phyloP scores from a whole-genome alignment of 2,329 filamentous ascomycete genomes.

The Aspergillus brunneoviolaceus region DNA sequence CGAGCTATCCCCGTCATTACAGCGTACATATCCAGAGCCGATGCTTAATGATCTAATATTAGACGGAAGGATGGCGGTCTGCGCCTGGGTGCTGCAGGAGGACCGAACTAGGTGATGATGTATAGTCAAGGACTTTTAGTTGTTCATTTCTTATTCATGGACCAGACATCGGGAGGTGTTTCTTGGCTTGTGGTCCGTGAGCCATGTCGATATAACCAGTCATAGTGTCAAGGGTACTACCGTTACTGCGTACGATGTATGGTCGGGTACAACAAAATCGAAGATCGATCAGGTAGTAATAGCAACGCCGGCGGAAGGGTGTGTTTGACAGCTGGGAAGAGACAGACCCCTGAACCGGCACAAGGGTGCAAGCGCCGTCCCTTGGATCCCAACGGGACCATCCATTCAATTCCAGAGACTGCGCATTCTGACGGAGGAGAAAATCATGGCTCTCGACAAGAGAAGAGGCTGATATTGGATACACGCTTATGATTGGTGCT shows the following conservation, averaged over 20 bases:
- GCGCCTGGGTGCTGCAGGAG: not conserved
- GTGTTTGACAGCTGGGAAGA: no score
- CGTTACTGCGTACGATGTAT: no score
- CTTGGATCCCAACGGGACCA: slow-evolving; percentile 2
- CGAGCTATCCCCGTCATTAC: not conserved
- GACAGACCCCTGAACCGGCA: not conserved
- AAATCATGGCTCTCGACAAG: not conserved
- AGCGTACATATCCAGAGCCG: not conserved
- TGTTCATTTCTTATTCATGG: not conserved
- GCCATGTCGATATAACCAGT: not conserved
- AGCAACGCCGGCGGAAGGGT: no score
- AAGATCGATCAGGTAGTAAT: no score
- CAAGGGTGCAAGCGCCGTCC: slow-evolving; percentile 1
- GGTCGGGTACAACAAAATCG: no score
- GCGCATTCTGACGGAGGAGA: not conserved
- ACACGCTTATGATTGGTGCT: not conserved
- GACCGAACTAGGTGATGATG: not conserved
- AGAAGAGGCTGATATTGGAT: not conserved
- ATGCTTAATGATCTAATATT: not conserved
- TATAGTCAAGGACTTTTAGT: not conserved
- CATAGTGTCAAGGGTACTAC: not conserved
- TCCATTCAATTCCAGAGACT: not conserved
- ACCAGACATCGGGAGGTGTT: not conserved
- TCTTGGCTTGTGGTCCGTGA: not conserved
- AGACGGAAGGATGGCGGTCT: not conserved